These are phyloP conservation scores for Pichia sp. DNA, from an alignment of 1,139 yeast genomes.

Conservation along the genomic window DNA sequence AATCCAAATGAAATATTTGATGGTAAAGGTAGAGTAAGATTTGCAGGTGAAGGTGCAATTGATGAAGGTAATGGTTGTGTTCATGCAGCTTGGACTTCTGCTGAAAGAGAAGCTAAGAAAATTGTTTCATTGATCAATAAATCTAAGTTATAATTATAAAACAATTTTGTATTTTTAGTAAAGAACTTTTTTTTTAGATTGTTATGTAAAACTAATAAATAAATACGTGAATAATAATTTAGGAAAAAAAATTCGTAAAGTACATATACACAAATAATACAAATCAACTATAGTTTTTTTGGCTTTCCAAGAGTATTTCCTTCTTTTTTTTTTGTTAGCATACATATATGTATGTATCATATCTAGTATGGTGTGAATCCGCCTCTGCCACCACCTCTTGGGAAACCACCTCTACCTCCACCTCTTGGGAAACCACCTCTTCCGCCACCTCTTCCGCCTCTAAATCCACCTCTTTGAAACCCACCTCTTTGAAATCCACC, in stretches of 20 bases:
- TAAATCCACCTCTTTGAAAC: not conserved
- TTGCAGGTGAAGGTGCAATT: conserved; percentile 82
- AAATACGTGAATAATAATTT: not conserved
- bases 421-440: conserved; percentile 16
- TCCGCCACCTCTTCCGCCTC: conserved; percentile 24
- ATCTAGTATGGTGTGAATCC: conserved; percentile 28
- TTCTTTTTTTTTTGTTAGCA: no score
- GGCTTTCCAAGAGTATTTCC: not conserved
- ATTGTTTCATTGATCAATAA: conserved; percentile 21
- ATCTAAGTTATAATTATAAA: conserved; percentile 21
- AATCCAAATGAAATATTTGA: conserved; percentile 28
- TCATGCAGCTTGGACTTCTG: conserved; percentile 72
- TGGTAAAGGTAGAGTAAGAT: conserved; percentile 43
- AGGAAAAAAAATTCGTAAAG: not conserved
- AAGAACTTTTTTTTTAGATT: no score
- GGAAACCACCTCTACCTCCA: conserved; percentile 26
- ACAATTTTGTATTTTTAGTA: no score
- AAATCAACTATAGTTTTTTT: not conserved
- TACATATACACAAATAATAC: not conserved
- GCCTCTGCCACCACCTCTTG: conserved; percentile 22
- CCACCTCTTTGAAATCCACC: conserved; percentile 7
- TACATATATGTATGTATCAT: no score
- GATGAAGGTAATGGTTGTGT: conserved; percentile 80
- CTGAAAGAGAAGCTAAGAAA: conserved; percentile 56
- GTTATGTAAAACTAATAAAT: not conserved